Base-by-base conservation (phyloP, 257 asterid species). In the Nicotiana knightiana region DNA sequence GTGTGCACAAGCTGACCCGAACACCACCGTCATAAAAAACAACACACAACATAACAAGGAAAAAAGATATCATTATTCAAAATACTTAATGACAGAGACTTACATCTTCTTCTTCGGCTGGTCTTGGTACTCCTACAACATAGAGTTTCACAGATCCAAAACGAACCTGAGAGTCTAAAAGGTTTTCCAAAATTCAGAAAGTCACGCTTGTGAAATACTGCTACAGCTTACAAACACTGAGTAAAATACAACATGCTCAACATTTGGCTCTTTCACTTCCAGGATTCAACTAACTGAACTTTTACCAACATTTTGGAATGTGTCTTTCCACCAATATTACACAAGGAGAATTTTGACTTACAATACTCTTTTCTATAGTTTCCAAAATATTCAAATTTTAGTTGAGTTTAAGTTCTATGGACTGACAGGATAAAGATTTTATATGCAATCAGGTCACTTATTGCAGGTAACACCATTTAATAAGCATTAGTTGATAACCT, bases 31-130 rank as follows among this genome's bases (percentile, higher is more conserved):
- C 10, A 43, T 43, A 43, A 43, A 43, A 43, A 43, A 12, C 57
- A 53, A 53, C 5, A 10, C 15, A 53, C 2, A 73, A 73, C 79
- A 73, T 24, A 48, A 73, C 79, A 73, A 6, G 78, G 59, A 71
- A 46, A 71, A 71, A 43, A 73, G 43, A 48, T 37, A 73, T 48
- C 2, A 13, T 48, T 46, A 48, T 73, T 48, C 21, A 13, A 32
- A 71, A 48, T 73, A 24, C 13, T 80, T 26, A 82, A 59, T 33
- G 32, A 48, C 73, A 80, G 48, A 61, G 26, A 88, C 97, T 68
- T 85, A 95, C 99, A 53, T 93, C 96, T 61, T 84, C 90, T 87
- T 91, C 93, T 12, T 92, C 86, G 10, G 90, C 88, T 64, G 91
- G 85, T 82, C 91, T 91, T 24, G 98, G 89, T 84, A 94, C 71